These are phyloP conservation scores for Udeniomyces megalosporus DNA, from an alignment of 768 basidiomycete genomes.

Conservation along the genomic window DNA sequence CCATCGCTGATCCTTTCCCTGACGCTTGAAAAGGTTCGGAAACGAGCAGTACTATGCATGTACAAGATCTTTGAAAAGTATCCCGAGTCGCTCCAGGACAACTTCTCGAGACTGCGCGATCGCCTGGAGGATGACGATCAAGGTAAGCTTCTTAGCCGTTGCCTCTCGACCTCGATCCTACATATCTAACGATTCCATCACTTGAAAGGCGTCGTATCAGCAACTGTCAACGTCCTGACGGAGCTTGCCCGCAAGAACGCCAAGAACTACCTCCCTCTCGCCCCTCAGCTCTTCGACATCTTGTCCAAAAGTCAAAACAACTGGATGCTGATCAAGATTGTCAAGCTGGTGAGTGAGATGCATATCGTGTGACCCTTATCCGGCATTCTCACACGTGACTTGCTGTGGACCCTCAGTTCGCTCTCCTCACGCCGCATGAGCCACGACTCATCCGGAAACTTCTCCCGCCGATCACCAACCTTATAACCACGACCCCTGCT, in stretches of 20 bases:
- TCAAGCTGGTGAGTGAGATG: conserved; percentile 58
- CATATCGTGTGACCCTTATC: background rate
- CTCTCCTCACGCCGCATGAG: conserved; percentile 76
- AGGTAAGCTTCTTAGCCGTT: conserved; percentile 34
- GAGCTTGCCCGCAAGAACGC: conserved; percentile 74
- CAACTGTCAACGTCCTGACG: conserved; percentile 84
- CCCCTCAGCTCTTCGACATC: conserved; percentile 82
- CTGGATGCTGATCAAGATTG: conserved; percentile 99
- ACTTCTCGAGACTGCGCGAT: conserved; percentile 55
- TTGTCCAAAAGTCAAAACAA: conserved; percentile 90
- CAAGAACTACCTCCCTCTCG: conserved; percentile 62
- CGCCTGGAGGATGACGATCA: conserved; percentile 45
- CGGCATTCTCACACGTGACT: background rate
- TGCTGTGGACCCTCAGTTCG: conserved; percentile 48
- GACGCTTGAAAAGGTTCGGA: conserved; percentile 39
- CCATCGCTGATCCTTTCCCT: conserved; percentile 18
- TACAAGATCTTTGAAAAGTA: conserved; percentile 67
- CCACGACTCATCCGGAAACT: conserved; percentile 87
- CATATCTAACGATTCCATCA: background rate
- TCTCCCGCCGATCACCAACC: conserved; percentile 79
- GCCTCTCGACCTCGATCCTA: background rate
- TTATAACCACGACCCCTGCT: conserved; percentile 88
- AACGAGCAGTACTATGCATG: conserved; percentile 70
- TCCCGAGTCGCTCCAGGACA: conserved; percentile 55
- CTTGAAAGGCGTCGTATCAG: conserved; percentile 72